phyloP scores from a whole-genome alignment of 2,329 filamentous ascomycete genomes.

The Leptographium lundbergii region DNA sequence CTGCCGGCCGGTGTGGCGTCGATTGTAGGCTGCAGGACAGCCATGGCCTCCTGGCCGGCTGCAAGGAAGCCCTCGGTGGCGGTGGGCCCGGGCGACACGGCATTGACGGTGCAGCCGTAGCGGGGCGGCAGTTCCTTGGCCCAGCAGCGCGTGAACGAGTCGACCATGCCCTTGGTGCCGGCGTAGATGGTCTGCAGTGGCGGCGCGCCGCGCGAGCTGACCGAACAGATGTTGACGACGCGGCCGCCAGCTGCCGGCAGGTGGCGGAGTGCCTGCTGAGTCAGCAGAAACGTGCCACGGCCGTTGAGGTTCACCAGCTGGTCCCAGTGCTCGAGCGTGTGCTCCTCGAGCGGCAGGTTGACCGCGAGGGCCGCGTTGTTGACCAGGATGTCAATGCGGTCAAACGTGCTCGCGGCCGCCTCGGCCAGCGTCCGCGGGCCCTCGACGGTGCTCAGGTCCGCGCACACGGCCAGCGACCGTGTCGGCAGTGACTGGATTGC shows the following conservation, averaged over 20 bases:
- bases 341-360: conserved; percentile 23
- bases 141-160: conserved; percentile 45
- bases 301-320: conserved; percentile 45
- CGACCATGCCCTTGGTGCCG: conserved; percentile 34
- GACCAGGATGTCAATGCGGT: conserved; percentile 9
- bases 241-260: conserved; percentile 25
- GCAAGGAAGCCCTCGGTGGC: conserved; percentile 24
- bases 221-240: conserved; percentile 47
- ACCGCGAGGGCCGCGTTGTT: conserved; percentile 18
- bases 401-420: conserved; percentile 16
- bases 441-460: conserved; percentile 25
- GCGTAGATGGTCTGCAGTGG: conserved; percentile 10
- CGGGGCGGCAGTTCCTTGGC: conserved; percentile 42
- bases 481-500: conserved; percentile 18
- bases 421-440: conserved; percentile 24
- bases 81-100: conserved; percentile 46
- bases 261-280: conserved; percentile 38
- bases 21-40: conserved; percentile 26
- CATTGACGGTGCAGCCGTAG: conserved; percentile 46
- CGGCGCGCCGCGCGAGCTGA: conserved; percentile 28
- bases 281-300: conserved; percentile 38
- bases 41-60: conserved; percentile 24
- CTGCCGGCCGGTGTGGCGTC: conserved; percentile 28
- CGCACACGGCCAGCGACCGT: conserved; percentile 24
- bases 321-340: conserved; percentile 37